A percentile compares a stretch with the other conserved stretches of the same genome.
Evolutionary conservation across 78 protist genomes (phyloP).

Genomic region (Isochrysis galbana): DNA sequence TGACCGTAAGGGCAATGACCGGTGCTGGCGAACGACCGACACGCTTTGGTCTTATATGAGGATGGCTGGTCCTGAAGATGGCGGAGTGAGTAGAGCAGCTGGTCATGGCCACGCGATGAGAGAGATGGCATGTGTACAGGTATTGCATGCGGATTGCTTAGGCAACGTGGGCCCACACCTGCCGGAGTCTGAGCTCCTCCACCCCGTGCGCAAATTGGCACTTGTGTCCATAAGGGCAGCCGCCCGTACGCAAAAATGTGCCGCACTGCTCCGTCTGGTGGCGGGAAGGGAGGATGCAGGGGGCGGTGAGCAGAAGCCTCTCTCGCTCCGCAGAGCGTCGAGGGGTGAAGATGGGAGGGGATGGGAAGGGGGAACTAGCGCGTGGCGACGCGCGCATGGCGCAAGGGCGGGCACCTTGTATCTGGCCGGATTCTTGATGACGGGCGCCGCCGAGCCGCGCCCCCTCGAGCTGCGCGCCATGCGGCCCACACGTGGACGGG

Average conservation of each 20-base stretch:
- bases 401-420: not conserved
- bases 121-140: too few relatives aligned
- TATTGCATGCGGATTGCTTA: too few relatives aligned
- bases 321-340: not conserved
- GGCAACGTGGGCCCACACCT: not conserved
- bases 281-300: not conserved
- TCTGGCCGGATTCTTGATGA: not conserved
- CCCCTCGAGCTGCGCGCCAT: too few relatives aligned
- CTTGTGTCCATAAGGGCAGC: not conserved
- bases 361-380: too few relatives aligned
- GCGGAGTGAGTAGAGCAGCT: too few relatives aligned
- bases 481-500: too few relatives aligned
- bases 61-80: conserved; percentile 16
- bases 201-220: not conserved
- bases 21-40: not conserved
- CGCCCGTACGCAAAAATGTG: not conserved
- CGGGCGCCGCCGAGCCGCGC: not conserved
- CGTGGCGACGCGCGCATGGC: too few relatives aligned
- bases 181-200: not conserved
- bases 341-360: too few relatives aligned
- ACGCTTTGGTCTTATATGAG: not conserved
- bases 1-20: not conserved
- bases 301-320: not conserved
- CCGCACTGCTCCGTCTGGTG: not conserved
- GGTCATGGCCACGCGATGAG: too few relatives aligned